Conservation (phyloP, 495 filamentous ascomycete species). For the Neurospora tetrasperma region DNA sequence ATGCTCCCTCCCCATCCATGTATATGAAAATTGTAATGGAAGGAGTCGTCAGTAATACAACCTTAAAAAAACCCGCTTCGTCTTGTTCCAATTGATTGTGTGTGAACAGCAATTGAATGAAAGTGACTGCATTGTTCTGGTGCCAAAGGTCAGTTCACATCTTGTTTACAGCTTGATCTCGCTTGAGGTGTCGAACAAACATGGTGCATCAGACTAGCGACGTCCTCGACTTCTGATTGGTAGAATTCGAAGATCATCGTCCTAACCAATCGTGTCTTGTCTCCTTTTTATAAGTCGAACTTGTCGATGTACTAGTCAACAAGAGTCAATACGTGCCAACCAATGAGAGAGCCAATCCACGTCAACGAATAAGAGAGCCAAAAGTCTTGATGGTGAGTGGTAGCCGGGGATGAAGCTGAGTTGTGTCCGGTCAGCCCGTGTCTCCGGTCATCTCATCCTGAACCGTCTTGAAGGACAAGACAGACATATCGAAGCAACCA, state of each 20-base stretch:
- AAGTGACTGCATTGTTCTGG: background rate
- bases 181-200: background rate
- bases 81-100: background rate
- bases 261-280: background rate
- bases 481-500: background rate
- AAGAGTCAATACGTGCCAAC: background rate
- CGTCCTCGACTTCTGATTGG: background rate
- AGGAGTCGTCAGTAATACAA: constrained; percentile 10
- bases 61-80: background rate
- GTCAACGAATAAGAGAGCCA: background rate
- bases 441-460: background rate
- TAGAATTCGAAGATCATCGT: background rate
- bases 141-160: background rate
- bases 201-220: background rate
- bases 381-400: background rate
- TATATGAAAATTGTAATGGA: constrained; percentile 31
- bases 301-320: background rate
- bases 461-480: background rate
- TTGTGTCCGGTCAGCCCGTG: background rate
- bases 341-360: background rate
- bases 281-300: background rate
- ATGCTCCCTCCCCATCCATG: constrained; percentile 9
- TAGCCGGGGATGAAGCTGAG: background rate
- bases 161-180: background rate
- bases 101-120: background rate